Base-by-base conservation (phyloP, 2,329 filamentous ascomycete species). In the Hyphodiscus sp. region DNA sequence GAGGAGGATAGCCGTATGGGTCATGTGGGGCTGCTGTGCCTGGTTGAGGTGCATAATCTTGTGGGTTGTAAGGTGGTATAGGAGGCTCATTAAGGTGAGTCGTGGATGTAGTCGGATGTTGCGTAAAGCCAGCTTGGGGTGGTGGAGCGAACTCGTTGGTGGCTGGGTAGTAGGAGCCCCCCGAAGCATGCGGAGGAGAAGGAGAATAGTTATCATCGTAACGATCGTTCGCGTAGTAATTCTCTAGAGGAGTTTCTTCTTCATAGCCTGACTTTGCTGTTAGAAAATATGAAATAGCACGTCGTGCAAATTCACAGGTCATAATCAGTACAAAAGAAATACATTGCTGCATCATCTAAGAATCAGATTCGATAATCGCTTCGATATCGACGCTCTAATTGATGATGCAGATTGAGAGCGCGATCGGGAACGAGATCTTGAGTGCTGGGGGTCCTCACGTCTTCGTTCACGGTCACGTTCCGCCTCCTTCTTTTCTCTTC, bases 401-500 rank as follows among this genome's bases (percentile, higher is more conserved):
- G 62, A 64, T 56, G 65, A 66, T 56, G 57, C 54, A 45, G 65
- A 66, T 52, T 52, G 57, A 53, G 64, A 63, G n/a, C 58, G 57
- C 50, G 61, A 62, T 62, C 61, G 61, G 51, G 61, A 62, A 63
- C 61, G 61, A 61, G 59, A 63, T 63, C 57, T 61, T 52, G 63
- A 66, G 62, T 63, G 60, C 54, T 63, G 63, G 65, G 65, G 63
- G 50, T 59, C 61, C 65, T 68, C 62, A 67, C 65, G 65, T 66
- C 65, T 67, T 55, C 63, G 63, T 59, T 67, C 65, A 48, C 62
- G 62, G 57, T 67, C 65, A 42, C 59, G 58, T 47, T 68, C 66
- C 69, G 69, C 57, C 66, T 70, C 61, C 68, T 69, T 59, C 61
- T 64, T 70, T 62, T 63, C 65, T 55, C 59, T 76, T 73, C 66